Evolutionary conservation across 257 asterid species (phyloP).

Genomic region (Lavandula angustifolia): DNA sequence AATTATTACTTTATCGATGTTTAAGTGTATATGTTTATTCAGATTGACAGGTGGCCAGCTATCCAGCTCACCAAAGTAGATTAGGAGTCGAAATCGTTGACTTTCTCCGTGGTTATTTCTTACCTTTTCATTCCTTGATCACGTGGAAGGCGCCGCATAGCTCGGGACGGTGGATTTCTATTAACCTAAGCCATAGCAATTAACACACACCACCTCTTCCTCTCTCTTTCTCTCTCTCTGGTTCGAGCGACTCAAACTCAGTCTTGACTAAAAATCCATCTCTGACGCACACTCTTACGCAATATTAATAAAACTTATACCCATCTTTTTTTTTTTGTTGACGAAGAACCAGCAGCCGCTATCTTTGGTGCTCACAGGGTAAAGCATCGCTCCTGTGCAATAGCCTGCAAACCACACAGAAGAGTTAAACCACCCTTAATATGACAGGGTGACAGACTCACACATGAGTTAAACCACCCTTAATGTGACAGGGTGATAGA

Average conservation of each 20-base stretch:
- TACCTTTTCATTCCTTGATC: slow-evolving; percentile 48
- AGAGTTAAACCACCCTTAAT: too few species aligned
- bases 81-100: slow-evolving; percentile 65
- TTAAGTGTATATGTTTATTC: not conserved
- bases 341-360: too few species aligned
- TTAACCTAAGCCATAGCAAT: not conserved
- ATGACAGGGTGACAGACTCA: too few species aligned
- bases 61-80: not conserved
- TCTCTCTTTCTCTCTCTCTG: not conserved
- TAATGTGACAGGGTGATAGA: too few species aligned
- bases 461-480: too few species aligned
- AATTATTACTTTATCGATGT: too few species aligned
- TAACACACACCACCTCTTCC: not conserved
- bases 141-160: slow-evolving; percentile 81
- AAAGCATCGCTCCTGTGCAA: too few species aligned
- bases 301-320: slow-evolving; percentile 27
- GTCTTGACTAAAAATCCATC: slow-evolving; percentile 54
- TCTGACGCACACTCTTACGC: slow-evolving; percentile 76
- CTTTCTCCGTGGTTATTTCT: slow-evolving; percentile 32
- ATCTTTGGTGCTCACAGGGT: too few species aligned
- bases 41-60: slow-evolving; percentile 9
- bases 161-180: slow-evolving; percentile 52
- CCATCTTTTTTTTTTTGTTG: slow-evolving; percentile 25
- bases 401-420: too few species aligned
- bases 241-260: slow-evolving; percentile 53